Evolutionary conservation across 2,329 filamentous ascomycete species (phyloP).

Genomic region (Whalleya microplaca): DNA sequence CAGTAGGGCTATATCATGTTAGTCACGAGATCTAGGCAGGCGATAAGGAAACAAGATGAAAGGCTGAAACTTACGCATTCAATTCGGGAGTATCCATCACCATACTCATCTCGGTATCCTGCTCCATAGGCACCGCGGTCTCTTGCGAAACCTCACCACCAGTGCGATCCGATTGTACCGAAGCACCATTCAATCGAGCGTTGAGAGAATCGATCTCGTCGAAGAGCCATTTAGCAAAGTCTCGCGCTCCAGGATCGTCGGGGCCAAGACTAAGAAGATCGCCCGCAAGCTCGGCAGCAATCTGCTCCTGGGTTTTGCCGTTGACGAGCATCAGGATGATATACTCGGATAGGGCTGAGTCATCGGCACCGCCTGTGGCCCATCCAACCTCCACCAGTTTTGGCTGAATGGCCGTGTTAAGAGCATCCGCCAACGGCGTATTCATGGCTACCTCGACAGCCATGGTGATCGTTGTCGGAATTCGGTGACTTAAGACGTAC

Average conservation of each 20-base stretch:
- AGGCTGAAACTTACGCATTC: constrained; percentile 58
- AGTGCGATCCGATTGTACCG: constrained; percentile 35
- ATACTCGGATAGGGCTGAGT: constrained; percentile 89
- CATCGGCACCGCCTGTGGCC: constrained; percentile 77
- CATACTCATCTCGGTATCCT: constrained; percentile 77
- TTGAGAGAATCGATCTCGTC: constrained; percentile 75
- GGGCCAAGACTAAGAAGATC: constrained; percentile 83
- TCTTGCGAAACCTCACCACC: constrained; percentile 29
- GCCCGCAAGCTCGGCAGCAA: constrained; percentile 82
- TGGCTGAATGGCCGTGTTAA: constrained; percentile 81
- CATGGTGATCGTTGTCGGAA: constrained; percentile 56
- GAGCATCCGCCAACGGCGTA: constrained; percentile 81
- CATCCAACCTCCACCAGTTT: constrained; percentile 94
- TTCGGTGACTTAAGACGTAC: background rate
- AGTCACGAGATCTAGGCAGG: constrained; percentile 37
- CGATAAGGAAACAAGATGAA: constrained; percentile 7
- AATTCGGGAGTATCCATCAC: constrained; percentile 50
- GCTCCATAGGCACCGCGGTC: constrained; percentile 43
- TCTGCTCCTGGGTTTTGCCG: constrained; percentile 88
- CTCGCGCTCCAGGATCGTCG: constrained; percentile 79
- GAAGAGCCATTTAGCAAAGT: constrained; percentile 94
- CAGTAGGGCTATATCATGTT: constrained; percentile 73
- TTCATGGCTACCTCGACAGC: constrained; percentile 75
- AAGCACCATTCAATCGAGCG: constrained; percentile 60
- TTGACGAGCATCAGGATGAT: constrained; percentile 97